Evolutionary conservation across 306 rosid species (phyloP).

Genomic region (Quercus suber): DNA sequence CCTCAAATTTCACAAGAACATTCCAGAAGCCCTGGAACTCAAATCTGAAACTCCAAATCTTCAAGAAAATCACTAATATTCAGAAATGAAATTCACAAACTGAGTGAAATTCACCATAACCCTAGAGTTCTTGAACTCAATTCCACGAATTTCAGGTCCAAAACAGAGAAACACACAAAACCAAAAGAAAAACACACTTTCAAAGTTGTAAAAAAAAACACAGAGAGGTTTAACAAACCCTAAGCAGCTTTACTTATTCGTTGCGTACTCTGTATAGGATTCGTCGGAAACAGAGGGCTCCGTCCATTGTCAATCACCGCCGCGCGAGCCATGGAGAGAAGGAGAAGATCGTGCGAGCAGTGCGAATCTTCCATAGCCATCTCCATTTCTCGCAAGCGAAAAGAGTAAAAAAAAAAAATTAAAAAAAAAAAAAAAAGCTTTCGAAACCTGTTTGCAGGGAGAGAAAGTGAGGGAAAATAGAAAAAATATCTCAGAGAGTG

Average conservation of each 20-base stretch:
- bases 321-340: conserved; percentile 42
- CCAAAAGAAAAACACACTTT: background rate
- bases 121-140: conserved; percentile 21
- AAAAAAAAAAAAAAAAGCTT: too few species aligned
- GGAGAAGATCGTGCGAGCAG: conserved; percentile 46
- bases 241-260: conserved; percentile 42
- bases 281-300: conserved; percentile 52
- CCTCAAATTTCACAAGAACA: conserved; percentile 14
- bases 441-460: conserved; percentile 11
- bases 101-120: conserved; percentile 18
- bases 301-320: conserved; percentile 48
- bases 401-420: background rate
- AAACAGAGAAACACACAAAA: conserved; percentile 20
- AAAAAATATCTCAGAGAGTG: background rate
- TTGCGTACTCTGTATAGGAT: conserved; percentile 48
- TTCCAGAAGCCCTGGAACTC: conserved; percentile 14
- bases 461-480: conserved; percentile 27
- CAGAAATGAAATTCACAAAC: background rate
- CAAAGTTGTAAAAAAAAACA: conserved; percentile 16
- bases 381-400: conserved; percentile 51
- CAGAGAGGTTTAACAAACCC: conserved; percentile 30
- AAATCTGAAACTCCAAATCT: background rate
- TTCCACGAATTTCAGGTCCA: conserved; percentile 21
- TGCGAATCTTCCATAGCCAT: conserved; percentile 63
- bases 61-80: background rate